Conservation (phyloP, 192 early-diverging fungal species). For the Gaertneriomyces sp. region DNA sequence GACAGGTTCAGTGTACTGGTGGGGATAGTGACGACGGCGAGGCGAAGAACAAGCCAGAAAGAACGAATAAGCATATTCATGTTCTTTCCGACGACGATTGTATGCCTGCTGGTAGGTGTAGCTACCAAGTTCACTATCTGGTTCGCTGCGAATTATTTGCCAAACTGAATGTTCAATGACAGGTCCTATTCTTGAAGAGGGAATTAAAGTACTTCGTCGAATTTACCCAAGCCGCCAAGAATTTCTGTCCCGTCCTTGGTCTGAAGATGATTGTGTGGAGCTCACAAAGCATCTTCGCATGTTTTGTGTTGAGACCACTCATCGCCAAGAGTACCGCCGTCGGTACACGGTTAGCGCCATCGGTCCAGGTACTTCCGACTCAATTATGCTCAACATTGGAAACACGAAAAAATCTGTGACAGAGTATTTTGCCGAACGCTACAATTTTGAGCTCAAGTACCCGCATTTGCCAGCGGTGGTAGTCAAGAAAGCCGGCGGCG, state of each 20-base stretch:
- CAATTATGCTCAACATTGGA: constrained; percentile 3
- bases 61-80: no score
- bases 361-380: neutral
- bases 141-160: no score
- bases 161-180: no score
- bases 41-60: no score
- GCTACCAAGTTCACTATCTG: no score
- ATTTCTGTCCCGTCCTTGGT: constrained; percentile 4
- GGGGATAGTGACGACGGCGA: no score
- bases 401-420: neutral
- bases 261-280: constrained; percentile 7
- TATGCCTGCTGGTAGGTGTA: no score
- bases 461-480: constrained; percentile 10
- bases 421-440: constrained; percentile 11
- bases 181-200: neutral
- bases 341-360: constrained; percentile 7
- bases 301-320: constrained; percentile 5
- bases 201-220: neutral
- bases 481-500: constrained; percentile 8
- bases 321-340: constrained; percentile 16
- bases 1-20: no score
- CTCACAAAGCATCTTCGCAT: constrained; percentile 21
- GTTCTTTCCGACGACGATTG: no score
- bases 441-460: neutral
- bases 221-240: constrained; percentile 3